Conservation (phyloP, 306 rosid species). For the Leucaena leucocephala region DNA sequence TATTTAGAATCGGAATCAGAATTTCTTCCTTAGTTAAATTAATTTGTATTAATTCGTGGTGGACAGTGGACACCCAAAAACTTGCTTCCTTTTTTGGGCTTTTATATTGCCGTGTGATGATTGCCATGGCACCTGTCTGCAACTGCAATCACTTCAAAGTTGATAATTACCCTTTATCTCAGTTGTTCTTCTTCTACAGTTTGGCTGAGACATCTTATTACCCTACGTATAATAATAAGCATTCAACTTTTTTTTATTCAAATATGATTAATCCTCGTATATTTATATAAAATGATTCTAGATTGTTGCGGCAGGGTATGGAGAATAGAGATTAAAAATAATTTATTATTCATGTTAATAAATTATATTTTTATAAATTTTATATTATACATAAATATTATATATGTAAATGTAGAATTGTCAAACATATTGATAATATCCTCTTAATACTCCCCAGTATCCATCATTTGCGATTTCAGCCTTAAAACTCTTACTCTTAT, state of each 20-base stretch:
- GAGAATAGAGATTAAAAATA: too few species aligned
- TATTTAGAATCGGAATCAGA: neutral
- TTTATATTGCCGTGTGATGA: slow-evolving; percentile 14
- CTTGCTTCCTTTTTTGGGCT: neutral
- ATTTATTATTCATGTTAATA: too few species aligned
- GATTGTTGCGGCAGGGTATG: too few species aligned
- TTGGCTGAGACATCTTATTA: neutral
- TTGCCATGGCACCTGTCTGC: neutral
- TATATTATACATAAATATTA: too few species aligned
- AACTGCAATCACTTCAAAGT: neutral
- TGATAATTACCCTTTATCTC: neutral
- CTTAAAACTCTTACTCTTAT: too few species aligned
- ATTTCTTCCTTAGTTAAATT: neutral
- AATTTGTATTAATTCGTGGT: neutral
- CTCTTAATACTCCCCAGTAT: too few species aligned
- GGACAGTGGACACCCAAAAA: neutral
- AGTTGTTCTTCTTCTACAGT: neutral
- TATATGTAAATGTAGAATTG: too few species aligned
- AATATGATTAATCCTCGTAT: neutral
- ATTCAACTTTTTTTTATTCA: neutral
- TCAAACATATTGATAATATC: too few species aligned
- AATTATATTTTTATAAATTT: too few species aligned
- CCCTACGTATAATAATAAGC: neutral
- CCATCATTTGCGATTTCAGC: too few species aligned
- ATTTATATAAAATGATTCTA: too few species aligned